Conservation (phyloP, 129 eudicot species). For the Helianthus tuberosus region DNA sequence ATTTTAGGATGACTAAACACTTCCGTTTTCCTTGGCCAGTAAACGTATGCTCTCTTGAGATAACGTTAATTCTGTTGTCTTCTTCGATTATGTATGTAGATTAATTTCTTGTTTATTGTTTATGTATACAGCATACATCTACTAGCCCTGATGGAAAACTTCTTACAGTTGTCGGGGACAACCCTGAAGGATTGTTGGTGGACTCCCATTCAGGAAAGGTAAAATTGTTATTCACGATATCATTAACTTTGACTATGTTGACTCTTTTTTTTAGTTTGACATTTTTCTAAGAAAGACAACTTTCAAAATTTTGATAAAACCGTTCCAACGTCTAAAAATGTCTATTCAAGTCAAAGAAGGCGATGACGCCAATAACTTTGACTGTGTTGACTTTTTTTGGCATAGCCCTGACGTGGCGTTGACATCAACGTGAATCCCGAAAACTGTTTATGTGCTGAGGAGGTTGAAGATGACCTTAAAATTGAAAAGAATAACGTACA, state of each 20-base stretch:
- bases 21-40: constrained; percentile 86
- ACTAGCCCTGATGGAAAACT: constrained; percentile 75
- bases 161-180: constrained; percentile 70
- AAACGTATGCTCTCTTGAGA: constrained; percentile 43
- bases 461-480: background rate
- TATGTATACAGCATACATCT: constrained; percentile 75
- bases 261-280: background rate
- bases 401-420: background rate
- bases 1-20: constrained; percentile 61
- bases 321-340: background rate
- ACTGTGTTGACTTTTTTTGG: background rate
- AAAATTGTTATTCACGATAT: constrained; percentile 5
- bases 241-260: constrained; percentile 6
- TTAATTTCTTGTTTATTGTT: constrained; percentile 3
- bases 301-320: background rate
- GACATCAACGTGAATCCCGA: background rate
- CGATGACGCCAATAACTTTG: background rate
- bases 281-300: background rate
- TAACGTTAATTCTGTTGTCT: background rate
- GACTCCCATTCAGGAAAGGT: constrained; percentile 81
- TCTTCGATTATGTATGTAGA: background rate
- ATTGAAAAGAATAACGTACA: too few relatives aligned
- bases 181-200: constrained; percentile 71
- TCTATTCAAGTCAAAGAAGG: background rate
- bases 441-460: background rate